Evolutionary conservation across 2,329 filamentous ascomycete genomes (phyloP).

Genomic region (Ceratocystis smalleyi): DNA sequence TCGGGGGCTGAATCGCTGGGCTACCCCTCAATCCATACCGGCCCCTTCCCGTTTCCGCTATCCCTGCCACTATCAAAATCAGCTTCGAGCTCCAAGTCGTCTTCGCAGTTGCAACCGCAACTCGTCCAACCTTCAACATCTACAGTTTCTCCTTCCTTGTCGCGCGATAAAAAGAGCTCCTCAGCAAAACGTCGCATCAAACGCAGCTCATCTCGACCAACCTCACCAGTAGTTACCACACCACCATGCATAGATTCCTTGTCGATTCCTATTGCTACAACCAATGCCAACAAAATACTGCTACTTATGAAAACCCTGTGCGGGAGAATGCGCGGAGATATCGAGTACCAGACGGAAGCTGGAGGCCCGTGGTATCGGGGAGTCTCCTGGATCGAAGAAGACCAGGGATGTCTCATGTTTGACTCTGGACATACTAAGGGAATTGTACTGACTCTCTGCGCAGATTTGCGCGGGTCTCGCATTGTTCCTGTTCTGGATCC

Average conservation of each 20-base stretch:
- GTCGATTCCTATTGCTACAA: conserved; percentile 43
- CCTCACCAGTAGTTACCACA: conserved; percentile 37
- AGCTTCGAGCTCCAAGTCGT: background rate
- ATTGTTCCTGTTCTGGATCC: conserved; percentile 25
- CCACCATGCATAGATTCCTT: conserved; percentile 45
- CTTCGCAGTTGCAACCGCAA: conserved; percentile 7
- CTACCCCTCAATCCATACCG: conserved; percentile 27
- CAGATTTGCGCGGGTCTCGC: conserved; percentile 12
- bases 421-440: conserved; percentile 36
- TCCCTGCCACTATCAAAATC: background rate
- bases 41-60: conserved; percentile 17
- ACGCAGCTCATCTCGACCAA: conserved; percentile 39
- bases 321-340: conserved; percentile 63
- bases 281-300: conserved; percentile 56
- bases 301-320: conserved; percentile 62
- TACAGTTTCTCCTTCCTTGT: conserved; percentile 17
- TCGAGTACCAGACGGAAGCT: conserved; percentile 53
- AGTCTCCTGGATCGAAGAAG: conserved; percentile 65
- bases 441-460: conserved; percentile 11
- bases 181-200: conserved; percentile 39
- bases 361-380: conserved; percentile 51
- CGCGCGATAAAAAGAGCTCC: conserved; percentile 30
- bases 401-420: conserved; percentile 58
- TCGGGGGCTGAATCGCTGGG: conserved; percentile 30
- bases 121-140: conserved; percentile 18